phyloP scores from a whole-genome alignment of 208 protist genomes.

The Leishmania gerbilli region DNA sequence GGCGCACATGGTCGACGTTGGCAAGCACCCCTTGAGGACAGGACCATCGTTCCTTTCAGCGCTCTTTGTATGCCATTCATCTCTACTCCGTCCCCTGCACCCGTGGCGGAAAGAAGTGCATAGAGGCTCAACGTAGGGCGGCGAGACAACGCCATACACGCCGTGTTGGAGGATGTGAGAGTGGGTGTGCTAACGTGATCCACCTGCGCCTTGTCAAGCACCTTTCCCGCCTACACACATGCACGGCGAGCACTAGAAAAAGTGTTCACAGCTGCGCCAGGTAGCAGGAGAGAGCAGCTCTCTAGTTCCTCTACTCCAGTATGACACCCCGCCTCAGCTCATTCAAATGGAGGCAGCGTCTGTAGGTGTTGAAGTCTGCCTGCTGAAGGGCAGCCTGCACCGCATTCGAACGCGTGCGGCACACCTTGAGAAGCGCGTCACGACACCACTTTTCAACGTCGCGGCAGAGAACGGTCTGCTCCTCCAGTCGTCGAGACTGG shows the following conservation, averaged over 20 bases:
- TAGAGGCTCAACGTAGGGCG: neutral
- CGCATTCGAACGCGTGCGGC: conserved; percentile 22
- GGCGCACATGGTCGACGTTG: neutral
- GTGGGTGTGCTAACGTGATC: neutral
- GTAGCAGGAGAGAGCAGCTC: neutral
- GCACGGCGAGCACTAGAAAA: neutral
- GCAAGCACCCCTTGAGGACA: neutral
- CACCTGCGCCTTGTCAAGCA: neutral
- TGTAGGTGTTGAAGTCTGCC: conserved; percentile 64
- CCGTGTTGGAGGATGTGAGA: neutral
- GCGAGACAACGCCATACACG: neutral
- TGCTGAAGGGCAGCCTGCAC: conserved; percentile 32
- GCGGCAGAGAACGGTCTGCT: conserved; percentile 38
- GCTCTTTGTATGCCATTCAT: neutral
- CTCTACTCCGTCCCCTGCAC: neutral
- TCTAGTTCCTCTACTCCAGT: conserved; percentile 34
- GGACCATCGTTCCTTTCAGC: neutral
- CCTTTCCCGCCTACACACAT: neutral
- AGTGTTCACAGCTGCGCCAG: conserved; percentile 12
- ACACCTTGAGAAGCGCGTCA: conserved; percentile 66
- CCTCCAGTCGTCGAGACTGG: conserved; percentile 17
- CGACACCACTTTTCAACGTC: conserved; percentile 60
- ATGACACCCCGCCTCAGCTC: conserved; percentile 75
- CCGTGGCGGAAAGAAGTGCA: neutral
- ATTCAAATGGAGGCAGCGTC: conserved; percentile 61